A percentile compares a stretch with the other conserved stretches of the same genome.
Conservation (phyloP, 2,329 filamentous ascomycete species). For the Ceratocystis destructans region DNA sequence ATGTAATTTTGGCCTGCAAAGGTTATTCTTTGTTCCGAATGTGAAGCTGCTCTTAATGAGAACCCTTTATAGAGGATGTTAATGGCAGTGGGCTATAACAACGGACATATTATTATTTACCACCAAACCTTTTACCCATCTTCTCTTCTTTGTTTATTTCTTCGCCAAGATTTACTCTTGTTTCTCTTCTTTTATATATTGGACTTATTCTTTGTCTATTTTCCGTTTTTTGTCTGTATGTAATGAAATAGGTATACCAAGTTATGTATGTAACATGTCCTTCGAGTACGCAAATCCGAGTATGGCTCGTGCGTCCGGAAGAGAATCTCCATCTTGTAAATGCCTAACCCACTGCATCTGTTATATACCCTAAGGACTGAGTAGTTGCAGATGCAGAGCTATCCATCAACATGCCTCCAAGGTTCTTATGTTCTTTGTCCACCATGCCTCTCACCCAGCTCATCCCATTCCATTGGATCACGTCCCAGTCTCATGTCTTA, state of each 20-base stretch:
- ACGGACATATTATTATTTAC: neutral
- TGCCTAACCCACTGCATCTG: no score
- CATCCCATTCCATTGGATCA: neutral
- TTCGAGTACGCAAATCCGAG: neutral
- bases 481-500: neutral
- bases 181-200: constrained; percentile 7
- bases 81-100: neutral
- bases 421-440: no score
- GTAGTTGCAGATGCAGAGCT: no score
- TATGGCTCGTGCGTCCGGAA: no score
- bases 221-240: neutral
- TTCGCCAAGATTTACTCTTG: neutral
- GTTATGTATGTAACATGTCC: neutral
- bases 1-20: neutral
- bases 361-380: no score
- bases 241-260: constrained; percentile 1
- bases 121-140: neutral
- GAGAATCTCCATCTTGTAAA: no score
- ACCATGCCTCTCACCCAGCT: neutral
- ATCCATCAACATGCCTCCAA: neutral
- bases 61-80: neutral
- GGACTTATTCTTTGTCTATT: constrained; percentile 1
- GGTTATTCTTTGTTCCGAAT: no score
- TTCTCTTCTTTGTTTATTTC: constrained; percentile 15
- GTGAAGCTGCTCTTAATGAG: neutral